Evolutionary conservation across 805 yeast species (phyloP), one percentile per base, ranked within the genome.

Genomic region (Wickerhamiella sorbophila): DNA sequence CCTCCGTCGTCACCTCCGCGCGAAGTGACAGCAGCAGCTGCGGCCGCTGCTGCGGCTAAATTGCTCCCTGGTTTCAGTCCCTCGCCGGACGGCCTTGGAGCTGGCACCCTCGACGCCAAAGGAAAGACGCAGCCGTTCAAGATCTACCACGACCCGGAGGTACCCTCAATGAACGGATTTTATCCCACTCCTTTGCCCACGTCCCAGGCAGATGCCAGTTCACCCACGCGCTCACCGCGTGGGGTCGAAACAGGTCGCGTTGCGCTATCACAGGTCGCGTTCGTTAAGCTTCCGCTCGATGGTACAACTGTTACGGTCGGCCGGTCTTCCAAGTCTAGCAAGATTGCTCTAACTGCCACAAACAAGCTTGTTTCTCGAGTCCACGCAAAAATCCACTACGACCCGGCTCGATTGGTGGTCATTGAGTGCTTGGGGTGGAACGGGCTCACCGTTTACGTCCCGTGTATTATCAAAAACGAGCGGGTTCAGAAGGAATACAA

Each of bases 371-470:
- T 83, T 18, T 79, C 91, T 12, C 71, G 94, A 40, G 66, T 68
- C 9, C 94, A 83, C 58, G 67, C 78, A 40, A 59, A 63, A 14
- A 53, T 80, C 2, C 62, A 68, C 20, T 76, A 71, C 54, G 55
- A 64, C 22, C 51, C 63, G 1, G 41, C 47, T 9, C 62, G 70
- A 27, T 51, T 65, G 36, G 57, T 84, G 36, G 64, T 61, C 14
- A 57, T 88, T 39, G 71, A 71, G 36, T 88, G 96, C 59, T 58
- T 75, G 42, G 96, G 97, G 3, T 72, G 76, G 61, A 88, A 88
- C 58, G 95, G 96, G 9, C 62, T 82, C 39, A 69, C 72, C 8
- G 71, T 86, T 16, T 66, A 71, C 4, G 70, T 84, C 33, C 91
- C 94, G 0, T 57, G 42, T 42, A 49, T 38, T n/a, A 27, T 20